Base-by-base conservation (phyloP, 2,329 filamentous ascomycete genomes). In the Fulvia fulva region DNA sequence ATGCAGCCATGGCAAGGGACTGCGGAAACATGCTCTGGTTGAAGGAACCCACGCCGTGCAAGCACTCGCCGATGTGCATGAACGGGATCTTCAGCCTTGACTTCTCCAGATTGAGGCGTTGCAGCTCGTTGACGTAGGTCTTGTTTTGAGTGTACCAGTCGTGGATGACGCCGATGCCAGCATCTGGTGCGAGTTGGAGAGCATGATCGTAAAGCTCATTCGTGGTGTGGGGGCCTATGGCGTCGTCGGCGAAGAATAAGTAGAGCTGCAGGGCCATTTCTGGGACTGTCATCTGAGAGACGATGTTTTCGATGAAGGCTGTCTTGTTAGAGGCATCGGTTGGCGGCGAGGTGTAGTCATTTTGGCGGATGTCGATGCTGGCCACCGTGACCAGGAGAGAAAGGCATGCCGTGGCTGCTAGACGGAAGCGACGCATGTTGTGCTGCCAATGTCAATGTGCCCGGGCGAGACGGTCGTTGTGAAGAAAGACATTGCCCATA, bases 261-360 rank as follows among this genome's bases (percentile, higher is more conserved):
- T 63, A 63, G 6, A 63, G 58, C 47, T 63, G 61, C 49, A 60
- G 45, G 7, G 58, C 61, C 61, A 63, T 63, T 49, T 63, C 61
- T 43, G 61, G 61, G 32, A 61, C 50, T 4, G 61, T 63, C 61
- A 63, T 63, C 26, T 61, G 58, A 9, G 52, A 56, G 28, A 60
- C 53, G 37, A 63, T 37, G 26, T 58, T 53, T 9, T 60, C 56
- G 34, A 63, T 59, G 55, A 61, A 63, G 26, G 58, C 56, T 2
- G 34, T 45, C 34, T 56, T 56, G 30, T 49, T 55, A 6, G 43
- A 32, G 25, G 22, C 25, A 37, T 47, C 8, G 37, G 7, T 16
- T 25, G 34, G 23, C 26, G 34, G 34, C 22, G 23, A n/a, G 30
- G 21, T 6, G 25, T 45, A 12, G 32, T 45, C 51, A 53, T 44